Percentiles rank a stretch among this genome's conserved stretches.
Conservation (phyloP, 2,329 filamentous ascomycete genomes). For the Fusarium tjaetaba region DNA sequence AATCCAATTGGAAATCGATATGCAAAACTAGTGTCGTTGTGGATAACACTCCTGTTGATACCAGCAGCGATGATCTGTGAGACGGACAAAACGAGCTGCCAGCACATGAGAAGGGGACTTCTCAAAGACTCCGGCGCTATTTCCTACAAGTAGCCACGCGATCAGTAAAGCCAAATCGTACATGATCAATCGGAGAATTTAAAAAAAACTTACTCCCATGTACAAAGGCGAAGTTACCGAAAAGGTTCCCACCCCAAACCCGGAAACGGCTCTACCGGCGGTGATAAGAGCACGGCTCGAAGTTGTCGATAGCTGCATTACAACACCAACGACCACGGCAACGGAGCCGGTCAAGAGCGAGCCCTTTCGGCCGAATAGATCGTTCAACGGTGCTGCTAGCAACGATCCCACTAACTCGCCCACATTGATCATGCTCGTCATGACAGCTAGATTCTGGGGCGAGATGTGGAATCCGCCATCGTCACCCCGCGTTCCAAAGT, state of each 20-base stretch:
- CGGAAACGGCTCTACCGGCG: slow-evolving; percentile 36
- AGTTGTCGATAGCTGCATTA: slow-evolving; percentile 40
- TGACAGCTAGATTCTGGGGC: slow-evolving; percentile 39
- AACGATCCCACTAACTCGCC: slow-evolving; percentile 52
- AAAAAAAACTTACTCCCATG: slow-evolving; percentile 44
- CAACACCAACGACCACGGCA: slow-evolving; percentile 42
- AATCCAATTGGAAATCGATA: slow-evolving; percentile 49
- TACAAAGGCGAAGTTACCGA: slow-evolving; percentile 52
- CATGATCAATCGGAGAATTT: neutral
- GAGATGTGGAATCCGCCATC: slow-evolving; percentile 46
- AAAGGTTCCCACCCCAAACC: slow-evolving; percentile 49
- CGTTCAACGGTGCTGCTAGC: slow-evolving; percentile 50
- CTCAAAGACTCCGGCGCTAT: slow-evolving; percentile 47
- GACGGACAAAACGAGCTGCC: slow-evolving; percentile 51
- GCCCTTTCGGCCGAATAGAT: slow-evolving; percentile 46
- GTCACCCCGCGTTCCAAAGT: slow-evolving; percentile 45
- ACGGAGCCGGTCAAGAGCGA: slow-evolving; percentile 44
- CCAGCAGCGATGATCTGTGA: slow-evolving; percentile 51
- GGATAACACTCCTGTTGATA: slow-evolving; percentile 45
- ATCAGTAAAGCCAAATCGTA: neutral
- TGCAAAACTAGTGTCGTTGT: slow-evolving; percentile 45
- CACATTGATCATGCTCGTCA: slow-evolving; percentile 53
- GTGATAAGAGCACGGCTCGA: slow-evolving; percentile 39
- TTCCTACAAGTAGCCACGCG: slow-evolving; percentile 25
- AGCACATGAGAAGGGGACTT: slow-evolving; percentile 51